Base-by-base conservation (phyloP, 2,329 filamentous ascomycete species). In the Cryoendolithus antarcticus region DNA sequence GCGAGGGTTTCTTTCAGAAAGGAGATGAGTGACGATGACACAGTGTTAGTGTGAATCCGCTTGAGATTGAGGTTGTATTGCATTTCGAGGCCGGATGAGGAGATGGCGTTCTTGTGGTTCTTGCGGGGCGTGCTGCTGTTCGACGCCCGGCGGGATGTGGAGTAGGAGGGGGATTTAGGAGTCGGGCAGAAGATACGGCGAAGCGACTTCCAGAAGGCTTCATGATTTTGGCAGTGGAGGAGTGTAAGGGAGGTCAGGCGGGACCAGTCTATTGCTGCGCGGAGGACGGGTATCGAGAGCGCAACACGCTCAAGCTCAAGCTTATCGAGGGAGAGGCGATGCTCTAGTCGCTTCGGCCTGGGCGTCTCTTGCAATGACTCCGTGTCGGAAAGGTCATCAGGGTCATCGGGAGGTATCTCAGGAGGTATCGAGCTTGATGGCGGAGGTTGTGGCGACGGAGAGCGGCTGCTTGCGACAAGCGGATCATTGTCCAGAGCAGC, bases 1-100 rank as follows among this genome's bases (percentile, higher is more conserved):
- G 78, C 79, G 30, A 91, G 66, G 0, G 82, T 80, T 44, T 88
- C 81, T 50, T 80, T 83, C 45, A 91, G 67, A 53, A 91, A 89
- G 1, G 70, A 68, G 39, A 91, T 75, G 10, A 91, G 63, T 15
- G 78, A 68, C 6, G 72, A 65, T 1, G 82, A 82, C 2, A 82
- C 78, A 9, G 69, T 70, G 58, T 91, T 82, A 1, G 81, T 85
- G 52, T 88, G 81, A 9, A 91, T 71, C 46, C 79, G 74, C 59
- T 80, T 86, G 37, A 91, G 62, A 4, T 72, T 74, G 8, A 91
- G 65, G 49, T 80, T 80, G 37, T 77, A 73, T 32, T 64, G 49
- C 27, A 54, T 39, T 28, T 55, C 52, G 24, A 48, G 27, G 12
- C 52, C 49, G 11, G 37, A 28, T 12, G 19, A 39, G 3, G 34